Evolutionary conservation across 345 rosid genomes (phyloP), one percentile per base, ranked within the genome.

Genomic region (Rhizophora mangle): DNA sequence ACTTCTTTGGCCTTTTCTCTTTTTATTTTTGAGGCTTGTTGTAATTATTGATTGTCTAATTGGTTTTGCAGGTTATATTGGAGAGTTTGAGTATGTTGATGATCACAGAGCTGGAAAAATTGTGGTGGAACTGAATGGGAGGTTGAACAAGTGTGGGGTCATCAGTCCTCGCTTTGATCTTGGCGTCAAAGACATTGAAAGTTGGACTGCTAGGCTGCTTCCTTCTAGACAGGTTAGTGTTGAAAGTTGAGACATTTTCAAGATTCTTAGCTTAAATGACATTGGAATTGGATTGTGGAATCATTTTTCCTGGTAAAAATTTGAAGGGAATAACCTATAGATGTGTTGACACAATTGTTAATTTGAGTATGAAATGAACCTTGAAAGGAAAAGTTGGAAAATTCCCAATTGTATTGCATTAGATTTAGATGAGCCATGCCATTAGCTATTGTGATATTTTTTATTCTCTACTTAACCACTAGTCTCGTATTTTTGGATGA

Each of bases 101-200:
- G 96, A 89, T 61, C 96, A 89, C 80, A 86, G 96, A 81, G 21
- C 96, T 69, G 96, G 96, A 3, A 89, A 89, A 71, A 87, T 89
- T 10, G 96, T 88, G 24, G 96, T 89, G 34, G 96, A 89, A 69
- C 67, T 89, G 63, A 89, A 89, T 63, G 93, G 96, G 58, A 79
- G 93, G 66, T 70, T 89, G 64, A 89, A 89, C 83, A 89, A 89
- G 70, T 89, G 96, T 76, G 96, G 96, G 2, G 96, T 89, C 26
- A 89, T 89, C 31, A 88, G 96, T 78, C 96, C 96, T 43, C 91
- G 93, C 27, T 89, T 89, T 32, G 96, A 89, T 80, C 77, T 89
- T n/a, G 93, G 96, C 0, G 93, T 89, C 64, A 89, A 89, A 69
- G 93, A 89, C 64, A 86, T 89, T 55, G 96, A 89, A 70, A 86